Evolutionary conservation across 2,329 filamentous ascomycete genomes (phyloP).

Genomic region (Fusarium algeriense): DNA sequence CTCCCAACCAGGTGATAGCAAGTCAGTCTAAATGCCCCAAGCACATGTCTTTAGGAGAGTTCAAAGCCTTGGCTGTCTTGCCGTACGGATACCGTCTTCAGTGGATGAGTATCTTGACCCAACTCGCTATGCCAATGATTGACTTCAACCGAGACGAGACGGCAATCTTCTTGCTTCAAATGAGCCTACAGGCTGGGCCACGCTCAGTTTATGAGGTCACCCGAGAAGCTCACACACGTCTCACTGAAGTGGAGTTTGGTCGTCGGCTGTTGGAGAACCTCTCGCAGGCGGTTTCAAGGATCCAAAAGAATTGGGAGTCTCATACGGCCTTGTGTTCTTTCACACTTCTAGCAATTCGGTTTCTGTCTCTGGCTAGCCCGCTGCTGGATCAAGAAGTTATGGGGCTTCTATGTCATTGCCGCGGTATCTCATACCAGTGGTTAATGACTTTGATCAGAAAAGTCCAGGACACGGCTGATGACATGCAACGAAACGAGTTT

Average conservation of each 20-base stretch:
- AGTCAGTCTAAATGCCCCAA: slow-evolving; percentile 60
- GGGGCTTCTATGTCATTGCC: slow-evolving; percentile 13
- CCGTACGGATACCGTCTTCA: slow-evolving; percentile 30
- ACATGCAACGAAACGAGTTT: slow-evolving; percentile 24
- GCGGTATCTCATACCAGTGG: slow-evolving; percentile 29
- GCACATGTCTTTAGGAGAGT: slow-evolving; percentile 65
- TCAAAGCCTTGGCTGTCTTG: slow-evolving; percentile 53
- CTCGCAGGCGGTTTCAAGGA: not conserved
- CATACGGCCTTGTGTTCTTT: slow-evolving; percentile 35
- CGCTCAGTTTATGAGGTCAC: not conserved
- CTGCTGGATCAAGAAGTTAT: not conserved
- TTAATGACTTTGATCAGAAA: slow-evolving; percentile 14
- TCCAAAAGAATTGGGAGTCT: slow-evolving; percentile 44
- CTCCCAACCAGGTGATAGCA: slow-evolving; percentile 66
- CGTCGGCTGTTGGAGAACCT: slow-evolving; percentile 9
- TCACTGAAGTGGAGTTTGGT: slow-evolving; percentile 22
- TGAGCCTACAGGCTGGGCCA: slow-evolving; percentile 41
- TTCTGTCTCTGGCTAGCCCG: slow-evolving; percentile 28
- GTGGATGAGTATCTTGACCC: slow-evolving; percentile 42
- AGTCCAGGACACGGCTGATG: slow-evolving; percentile 9
- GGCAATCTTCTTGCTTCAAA: slow-evolving; percentile 38
- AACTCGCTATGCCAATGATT: slow-evolving; percentile 40
- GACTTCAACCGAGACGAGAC: slow-evolving; percentile 45
- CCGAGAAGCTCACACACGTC: slow-evolving; percentile 16
- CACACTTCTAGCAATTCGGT: slow-evolving; percentile 27